Base-by-base conservation (phyloP, 352 stramenopile genomes). In the Saprolegnia parasitica region DNA sequence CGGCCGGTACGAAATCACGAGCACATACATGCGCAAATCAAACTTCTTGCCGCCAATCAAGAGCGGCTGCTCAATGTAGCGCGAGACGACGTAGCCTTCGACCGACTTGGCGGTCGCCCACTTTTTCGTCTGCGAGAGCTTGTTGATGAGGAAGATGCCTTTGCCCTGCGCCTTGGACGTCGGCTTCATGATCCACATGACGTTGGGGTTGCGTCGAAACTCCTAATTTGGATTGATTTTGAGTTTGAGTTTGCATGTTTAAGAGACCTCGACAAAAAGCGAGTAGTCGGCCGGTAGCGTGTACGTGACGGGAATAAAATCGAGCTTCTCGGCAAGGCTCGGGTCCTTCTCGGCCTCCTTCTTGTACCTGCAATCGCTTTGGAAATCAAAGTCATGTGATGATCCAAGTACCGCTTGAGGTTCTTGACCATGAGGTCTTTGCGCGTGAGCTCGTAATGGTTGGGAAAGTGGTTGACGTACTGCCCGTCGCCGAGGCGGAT, bases 351-450 rank as follows among this genome's bases (percentile, higher is more conserved):
- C 63, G 18, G 80, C 81, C 39, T 91, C 82, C 50, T 87, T 87
- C 71, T 86, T 87, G 78, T 90, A 90, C 1, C 63, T 70, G 57
- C 42, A 4, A 13, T 15, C 9, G 11, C 35, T 42, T 60, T 60
- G 2, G 29, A 60, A 20, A 21, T 16, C 42, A n/a, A 52, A 52
- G 52, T 11, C 3, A 60, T 35, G 1, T 49, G 42, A 49, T 49
- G 42, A n/a, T 1, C 1, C 4, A 8, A 49, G 57, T 81, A 87
- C 15, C 90, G 80, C 68, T 98, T 98, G 63, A 98, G 88, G 77
- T 98, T 98, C 68, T 98, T 98, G 2, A 96, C 89, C 86, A 98
- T 84, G 0, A 97, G 80, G 42, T 98, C 93, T 67, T 98, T 98
- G 16, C 92, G 81, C 49, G 87, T 97, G 46, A 98, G 84, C 76